Percentiles rank a stretch among this genome's conserved stretches.
Evolutionary conservation across 2,329 filamentous ascomycete species (phyloP).

Genomic region (Ophiocordyceps polyrhachis-furcata): DNA sequence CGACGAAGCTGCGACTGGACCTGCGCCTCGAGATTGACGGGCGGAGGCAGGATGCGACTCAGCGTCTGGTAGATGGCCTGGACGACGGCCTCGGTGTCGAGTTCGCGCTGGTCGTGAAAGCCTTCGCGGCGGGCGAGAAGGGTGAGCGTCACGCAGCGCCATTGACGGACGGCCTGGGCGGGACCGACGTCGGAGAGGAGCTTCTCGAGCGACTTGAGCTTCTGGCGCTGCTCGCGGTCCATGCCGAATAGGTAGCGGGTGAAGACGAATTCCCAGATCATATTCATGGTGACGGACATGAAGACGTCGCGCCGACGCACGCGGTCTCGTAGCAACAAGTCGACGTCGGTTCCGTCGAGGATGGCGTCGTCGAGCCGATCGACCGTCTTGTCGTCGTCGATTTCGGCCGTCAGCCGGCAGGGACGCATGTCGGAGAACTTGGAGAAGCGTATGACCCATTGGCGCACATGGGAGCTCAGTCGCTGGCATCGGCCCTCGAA

Average conservation of each 20-base stretch:
- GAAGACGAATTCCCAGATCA: conserved; percentile 99
- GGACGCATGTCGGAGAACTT: conserved; percentile 89
- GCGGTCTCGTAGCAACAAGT: conserved; percentile 71
- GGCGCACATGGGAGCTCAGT: conserved; percentile 86
- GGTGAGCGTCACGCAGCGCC: conserved; percentile 88
- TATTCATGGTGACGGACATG: conserved; percentile 97
- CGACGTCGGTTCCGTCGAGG: conserved; percentile 84
- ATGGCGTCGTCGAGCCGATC: conserved; percentile 88
- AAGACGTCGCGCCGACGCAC: conserved; percentile 83
- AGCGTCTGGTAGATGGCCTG: conserved; percentile 69
- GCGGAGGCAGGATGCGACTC: conserved; percentile 70
- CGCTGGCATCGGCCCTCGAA: conserved; percentile 89
- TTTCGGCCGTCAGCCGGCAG: conserved; percentile 65
- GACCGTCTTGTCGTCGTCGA: conserved; percentile 83
- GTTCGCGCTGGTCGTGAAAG: conserved; percentile 68
- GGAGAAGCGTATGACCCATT: conserved; percentile 95
- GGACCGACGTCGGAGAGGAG: conserved; percentile 77
- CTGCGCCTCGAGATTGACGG: conserved; percentile 59
- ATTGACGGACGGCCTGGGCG: conserved; percentile 76
- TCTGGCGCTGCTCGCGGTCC: conserved; percentile 93
- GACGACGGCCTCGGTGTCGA: conserved; percentile 91
- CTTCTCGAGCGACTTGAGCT: conserved; percentile 91
- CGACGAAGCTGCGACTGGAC: conserved; percentile 71
- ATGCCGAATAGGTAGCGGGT: conserved; percentile 96
- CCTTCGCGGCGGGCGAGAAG: conserved; percentile 61